A percentile compares a stretch with the other conserved stretches of the same genome.
phyloP scores from a whole-genome alignment of 116 monocot species.

The Iris pallida region DNA sequence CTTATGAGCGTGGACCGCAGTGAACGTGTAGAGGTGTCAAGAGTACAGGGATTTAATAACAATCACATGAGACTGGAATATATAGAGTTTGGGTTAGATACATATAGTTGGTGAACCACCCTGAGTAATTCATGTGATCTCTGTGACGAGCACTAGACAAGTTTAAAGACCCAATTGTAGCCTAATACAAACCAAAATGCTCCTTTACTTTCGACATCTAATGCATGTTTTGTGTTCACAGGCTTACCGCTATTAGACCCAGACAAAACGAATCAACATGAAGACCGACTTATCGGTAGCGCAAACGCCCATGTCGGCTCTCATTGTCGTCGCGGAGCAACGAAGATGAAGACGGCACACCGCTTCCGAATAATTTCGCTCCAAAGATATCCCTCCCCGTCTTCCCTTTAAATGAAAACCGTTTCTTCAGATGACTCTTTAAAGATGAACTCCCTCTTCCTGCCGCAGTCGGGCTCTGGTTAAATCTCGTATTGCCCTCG shows the following conservation, averaged over 20 bases:
- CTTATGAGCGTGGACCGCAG: constrained; percentile 35
- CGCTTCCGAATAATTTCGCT: constrained; percentile 32
- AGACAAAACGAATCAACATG: too few species aligned
- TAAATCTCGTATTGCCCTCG: constrained; percentile 20
- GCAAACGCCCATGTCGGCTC: constrained; percentile 1
- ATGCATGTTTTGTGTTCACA: too few species aligned
- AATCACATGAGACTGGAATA: constrained; percentile 39
- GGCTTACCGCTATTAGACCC: too few species aligned
- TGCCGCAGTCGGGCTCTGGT: constrained; percentile 14
- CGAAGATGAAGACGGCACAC: constrained; percentile 37
- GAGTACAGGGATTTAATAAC: constrained; percentile 16
- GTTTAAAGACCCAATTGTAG: background rate
- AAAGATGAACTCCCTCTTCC: constrained; percentile 30
- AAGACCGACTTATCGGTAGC: background rate
- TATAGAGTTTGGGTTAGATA: background rate
- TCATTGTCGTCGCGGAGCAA: constrained; percentile 6
- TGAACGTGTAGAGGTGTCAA: constrained; percentile 37
- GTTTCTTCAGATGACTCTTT: constrained; percentile 58
- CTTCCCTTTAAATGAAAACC: constrained; percentile 56
- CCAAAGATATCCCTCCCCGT: constrained; percentile 56
- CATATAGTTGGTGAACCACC: constrained; percentile 13
- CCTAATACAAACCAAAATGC: too few species aligned
- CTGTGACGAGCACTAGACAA: background rate
- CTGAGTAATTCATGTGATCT: constrained; percentile 7
- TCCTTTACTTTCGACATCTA: too few species aligned